A percentile compares a stretch with the other conserved stretches of the same genome.
These are phyloP conservation scores for Capronia coronata DNA, from an alignment of 2,329 filamentous ascomycete genomes.

Conservation along the genomic window DNA sequence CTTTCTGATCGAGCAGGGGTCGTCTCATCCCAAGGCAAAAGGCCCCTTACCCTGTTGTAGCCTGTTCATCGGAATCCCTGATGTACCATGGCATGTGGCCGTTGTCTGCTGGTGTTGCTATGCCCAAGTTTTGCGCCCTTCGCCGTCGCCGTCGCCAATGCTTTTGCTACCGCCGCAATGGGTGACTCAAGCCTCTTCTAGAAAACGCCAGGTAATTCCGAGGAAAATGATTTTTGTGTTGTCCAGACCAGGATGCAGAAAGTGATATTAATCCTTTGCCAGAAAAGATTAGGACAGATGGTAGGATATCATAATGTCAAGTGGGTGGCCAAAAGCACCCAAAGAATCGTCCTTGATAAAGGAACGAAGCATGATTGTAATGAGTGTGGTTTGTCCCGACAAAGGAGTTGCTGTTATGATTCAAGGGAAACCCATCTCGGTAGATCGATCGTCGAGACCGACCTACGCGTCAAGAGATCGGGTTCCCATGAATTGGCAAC, in stretches of 20 bases:
- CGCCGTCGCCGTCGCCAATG: slow-evolving; percentile 12
- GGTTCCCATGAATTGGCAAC: background rate
- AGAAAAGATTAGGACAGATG: slow-evolving; percentile 22
- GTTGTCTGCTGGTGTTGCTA: background rate
- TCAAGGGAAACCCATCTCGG: slow-evolving; percentile 5
- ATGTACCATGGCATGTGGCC: background rate
- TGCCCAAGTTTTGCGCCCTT: background rate
- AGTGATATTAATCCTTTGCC: slow-evolving; percentile 24
- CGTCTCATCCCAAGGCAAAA: no score
- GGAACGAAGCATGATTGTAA: slow-evolving; percentile 10
- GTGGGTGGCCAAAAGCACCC: slow-evolving; percentile 1
- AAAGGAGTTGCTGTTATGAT: background rate
- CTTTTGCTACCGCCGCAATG: background rate
- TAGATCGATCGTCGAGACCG: slow-evolving; percentile 14
- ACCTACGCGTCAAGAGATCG: slow-evolving; percentile 13
- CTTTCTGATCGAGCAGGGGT: no score
- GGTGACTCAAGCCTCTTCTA: background rate
- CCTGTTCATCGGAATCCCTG: background rate
- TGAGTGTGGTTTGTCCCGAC: slow-evolving; percentile 12
- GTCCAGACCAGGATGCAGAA: slow-evolving; percentile 24
- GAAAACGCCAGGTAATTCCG: slow-evolving; percentile 8
- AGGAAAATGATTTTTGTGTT: slow-evolving; percentile 17
- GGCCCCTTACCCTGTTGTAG: background rate
- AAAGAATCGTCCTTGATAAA: slow-evolving; percentile 24
- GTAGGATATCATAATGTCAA: slow-evolving; percentile 10